Percentiles rank a stretch among this genome's conserved stretches.
phyloP scores from a whole-genome alignment of 345 rosid species.

The Mallotus nudiflorus region DNA sequence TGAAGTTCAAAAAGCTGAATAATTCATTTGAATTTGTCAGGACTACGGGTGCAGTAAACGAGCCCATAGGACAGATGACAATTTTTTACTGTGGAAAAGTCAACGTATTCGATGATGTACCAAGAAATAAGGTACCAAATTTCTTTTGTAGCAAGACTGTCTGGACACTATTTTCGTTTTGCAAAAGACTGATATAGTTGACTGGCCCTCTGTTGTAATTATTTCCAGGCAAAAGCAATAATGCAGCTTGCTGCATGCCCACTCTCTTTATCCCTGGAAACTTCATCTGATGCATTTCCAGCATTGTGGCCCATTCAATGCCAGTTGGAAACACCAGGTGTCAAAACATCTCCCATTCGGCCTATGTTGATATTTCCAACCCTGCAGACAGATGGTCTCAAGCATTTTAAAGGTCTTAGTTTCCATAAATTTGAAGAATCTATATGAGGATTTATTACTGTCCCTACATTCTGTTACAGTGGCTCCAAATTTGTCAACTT shows the following conservation, averaged over 20 bases:
- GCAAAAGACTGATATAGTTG: background rate
- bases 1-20: slow-evolving; percentile 25
- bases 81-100: slow-evolving; percentile 48
- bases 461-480: background rate
- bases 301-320: slow-evolving; percentile 29
- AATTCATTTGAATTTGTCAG: slow-evolving; percentile 24
- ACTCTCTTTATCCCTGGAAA: slow-evolving; percentile 21
- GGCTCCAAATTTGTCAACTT: background rate
- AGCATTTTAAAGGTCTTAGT: background rate
- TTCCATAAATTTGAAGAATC: background rate
- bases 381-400: slow-evolving; percentile 30
- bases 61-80: slow-evolving; percentile 39
- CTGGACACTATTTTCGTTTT: background rate
- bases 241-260: slow-evolving; percentile 44
- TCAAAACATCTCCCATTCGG: slow-evolving; percentile 23
- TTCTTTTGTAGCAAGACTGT: slow-evolving; percentile 6
- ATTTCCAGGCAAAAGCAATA: slow-evolving; percentile 41
- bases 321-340: slow-evolving; percentile 27
- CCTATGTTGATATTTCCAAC: slow-evolving; percentile 21
- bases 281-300: slow-evolving; percentile 22
- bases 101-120: slow-evolving; percentile 41
- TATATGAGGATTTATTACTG: background rate
- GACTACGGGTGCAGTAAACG: slow-evolving; percentile 21
- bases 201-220: slow-evolving; percentile 14
- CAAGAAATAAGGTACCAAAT: slow-evolving; percentile 34